Conservation (phyloP, 441 rosid genomes). For the Dalechampia spathulata region DNA sequence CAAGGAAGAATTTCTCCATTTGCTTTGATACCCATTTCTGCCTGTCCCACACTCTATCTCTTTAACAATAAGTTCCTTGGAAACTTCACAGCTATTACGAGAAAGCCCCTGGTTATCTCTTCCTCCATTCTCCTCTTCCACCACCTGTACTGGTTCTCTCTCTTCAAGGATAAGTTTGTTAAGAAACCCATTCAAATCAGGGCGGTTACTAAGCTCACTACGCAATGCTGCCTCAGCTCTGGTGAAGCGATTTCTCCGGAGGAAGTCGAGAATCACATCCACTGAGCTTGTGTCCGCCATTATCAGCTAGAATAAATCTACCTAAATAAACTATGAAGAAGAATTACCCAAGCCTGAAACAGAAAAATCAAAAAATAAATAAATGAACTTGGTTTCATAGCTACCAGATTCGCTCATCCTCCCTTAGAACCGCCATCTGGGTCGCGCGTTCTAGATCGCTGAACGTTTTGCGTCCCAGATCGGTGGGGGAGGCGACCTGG, state of each 20-base stretch:
- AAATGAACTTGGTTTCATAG: too few relatives aligned
- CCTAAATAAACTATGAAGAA: conserved; percentile 20
- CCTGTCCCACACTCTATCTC: conserved; percentile 68
- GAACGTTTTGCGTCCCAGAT: too few relatives aligned
- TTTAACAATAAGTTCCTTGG: conserved; percentile 82
- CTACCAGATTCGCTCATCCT: too few relatives aligned
- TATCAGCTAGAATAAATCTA: conserved; percentile 18
- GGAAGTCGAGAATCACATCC: conserved; percentile 67
- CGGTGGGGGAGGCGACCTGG: too few relatives aligned
- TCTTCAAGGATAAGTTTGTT: conserved; percentile 53
- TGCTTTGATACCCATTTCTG: conserved; percentile 53
- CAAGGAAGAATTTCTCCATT: conserved; percentile 43
- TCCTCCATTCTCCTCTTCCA: conserved; percentile 32
- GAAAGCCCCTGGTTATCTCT: conserved; percentile 28
- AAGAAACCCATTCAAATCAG: conserved; percentile 73
- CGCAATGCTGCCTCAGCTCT: conserved; percentile 94
- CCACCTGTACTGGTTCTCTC: conserved; percentile 31
- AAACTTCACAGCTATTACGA: conserved; percentile 33
- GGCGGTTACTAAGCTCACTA: conserved; percentile 54
- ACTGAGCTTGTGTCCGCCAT: conserved; percentile 67
- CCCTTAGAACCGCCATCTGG: too few relatives aligned
- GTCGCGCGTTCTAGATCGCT: too few relatives aligned
- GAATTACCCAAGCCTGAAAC: conserved; percentile 30
- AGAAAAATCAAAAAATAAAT: too few relatives aligned
- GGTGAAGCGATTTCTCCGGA: conserved; percentile 60